These are phyloP conservation scores for Trifolium dubium DNA, from an alignment of 306 rosid genomes.

Conservation along the genomic window DNA sequence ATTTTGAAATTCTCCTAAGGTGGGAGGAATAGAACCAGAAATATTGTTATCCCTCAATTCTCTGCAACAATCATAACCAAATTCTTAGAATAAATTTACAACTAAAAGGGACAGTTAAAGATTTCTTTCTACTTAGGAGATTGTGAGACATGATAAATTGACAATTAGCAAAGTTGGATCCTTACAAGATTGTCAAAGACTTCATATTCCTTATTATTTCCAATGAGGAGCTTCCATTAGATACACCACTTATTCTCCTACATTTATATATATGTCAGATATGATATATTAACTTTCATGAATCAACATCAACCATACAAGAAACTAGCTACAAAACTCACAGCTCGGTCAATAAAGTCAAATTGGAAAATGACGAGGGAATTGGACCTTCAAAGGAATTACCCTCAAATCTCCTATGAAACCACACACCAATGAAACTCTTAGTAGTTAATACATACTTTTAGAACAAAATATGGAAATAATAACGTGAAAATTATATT, in stretches of 20 bases:
- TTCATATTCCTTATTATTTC: constrained; percentile 66
- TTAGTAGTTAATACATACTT: constrained; percentile 34
- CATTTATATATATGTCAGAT: constrained; percentile 21
- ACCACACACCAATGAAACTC: constrained; percentile 27
- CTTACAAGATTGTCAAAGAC: constrained; percentile 68
- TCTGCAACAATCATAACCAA: constrained; percentile 53
- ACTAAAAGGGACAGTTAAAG: constrained; percentile 12
- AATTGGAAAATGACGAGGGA: constrained; percentile 68
- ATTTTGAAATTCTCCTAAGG: constrained; percentile 56
- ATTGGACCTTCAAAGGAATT: constrained; percentile 75
- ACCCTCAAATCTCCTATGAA: constrained; percentile 78
- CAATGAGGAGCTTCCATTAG: constrained; percentile 77
- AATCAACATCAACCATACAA: not conserved
- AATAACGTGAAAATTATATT: not conserved
- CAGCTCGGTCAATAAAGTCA: constrained; percentile 71
- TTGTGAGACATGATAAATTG: not conserved
- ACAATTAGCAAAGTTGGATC: constrained; percentile 10
- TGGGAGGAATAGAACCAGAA: constrained; percentile 68
- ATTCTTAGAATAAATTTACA: constrained; percentile 18
- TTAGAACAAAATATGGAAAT: not conserved
- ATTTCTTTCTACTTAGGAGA: constrained; percentile 13
- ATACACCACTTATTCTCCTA: constrained; percentile 67
- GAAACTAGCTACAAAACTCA: constrained; percentile 51
- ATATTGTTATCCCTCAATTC: constrained; percentile 73
- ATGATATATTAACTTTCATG: constrained; percentile 40